These are phyloP conservation scores for Diplodia seriata DNA, from an alignment of 2,329 filamentous ascomycete genomes.

Conservation along the genomic window DNA sequence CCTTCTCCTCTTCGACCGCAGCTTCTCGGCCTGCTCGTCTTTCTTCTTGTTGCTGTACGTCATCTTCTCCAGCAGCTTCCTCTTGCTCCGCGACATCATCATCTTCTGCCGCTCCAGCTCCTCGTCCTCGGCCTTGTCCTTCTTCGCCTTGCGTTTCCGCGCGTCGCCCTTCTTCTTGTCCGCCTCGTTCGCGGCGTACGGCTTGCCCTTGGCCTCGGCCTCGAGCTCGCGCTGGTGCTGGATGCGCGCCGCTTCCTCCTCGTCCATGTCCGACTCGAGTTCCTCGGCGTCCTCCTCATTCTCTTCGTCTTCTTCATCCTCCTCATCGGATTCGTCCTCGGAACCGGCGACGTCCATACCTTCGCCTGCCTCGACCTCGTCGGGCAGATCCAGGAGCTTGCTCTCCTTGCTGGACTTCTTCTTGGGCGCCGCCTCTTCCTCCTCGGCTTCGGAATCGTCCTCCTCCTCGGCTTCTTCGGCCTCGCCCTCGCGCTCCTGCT, in stretches of 20 bases:
- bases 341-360: slow-evolving; percentile 54
- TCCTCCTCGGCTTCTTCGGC: slow-evolving; percentile 73
- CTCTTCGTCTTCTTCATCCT: slow-evolving; percentile 52
- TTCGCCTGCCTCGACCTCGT: slow-evolving; percentile 56
- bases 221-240: slow-evolving; percentile 90
- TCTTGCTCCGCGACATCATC: slow-evolving; percentile 98
- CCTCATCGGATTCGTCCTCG: slow-evolving; percentile 55
- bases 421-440: slow-evolving; percentile 48
- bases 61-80: slow-evolving; percentile 98
- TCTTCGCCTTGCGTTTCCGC: slow-evolving; percentile 71
- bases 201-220: slow-evolving; percentile 80
- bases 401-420: slow-evolving; percentile 39
- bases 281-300: slow-evolving; percentile 59
- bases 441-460: slow-evolving; percentile 51
- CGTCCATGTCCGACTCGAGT: slow-evolving; percentile 56
- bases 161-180: slow-evolving; percentile 69
- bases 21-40: slow-evolving; percentile 85
- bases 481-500: slow-evolving; percentile 87
- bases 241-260: slow-evolving; percentile 66
- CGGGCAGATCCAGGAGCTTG: slow-evolving; percentile 48
- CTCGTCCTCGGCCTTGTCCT: slow-evolving; percentile 73
- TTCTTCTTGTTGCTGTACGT: slow-evolving; percentile 92
- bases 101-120: slow-evolving; percentile 93
- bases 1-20: slow-evolving; percentile 89
- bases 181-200: slow-evolving; percentile 49